phyloP scores from a whole-genome alignment of 192 early-diverging fungal genomes.

The Bifiguratus adelaidae region DNA sequence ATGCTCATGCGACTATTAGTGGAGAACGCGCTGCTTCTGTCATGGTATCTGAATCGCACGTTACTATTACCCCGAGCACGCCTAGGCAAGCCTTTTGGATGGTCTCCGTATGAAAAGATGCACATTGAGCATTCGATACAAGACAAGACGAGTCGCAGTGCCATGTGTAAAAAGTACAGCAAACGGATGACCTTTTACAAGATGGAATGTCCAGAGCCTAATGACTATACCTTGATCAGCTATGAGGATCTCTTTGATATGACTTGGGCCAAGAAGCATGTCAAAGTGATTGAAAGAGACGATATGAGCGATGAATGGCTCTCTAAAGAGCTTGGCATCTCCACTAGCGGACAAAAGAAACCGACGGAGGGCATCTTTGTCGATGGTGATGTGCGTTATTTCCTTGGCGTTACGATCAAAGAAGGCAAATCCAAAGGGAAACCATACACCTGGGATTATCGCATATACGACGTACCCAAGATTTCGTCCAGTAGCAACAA shows the following conservation, averaged over 20 bases:
- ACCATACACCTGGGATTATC: neutral
- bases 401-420: neutral
- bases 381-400: slow-evolving; percentile 20
- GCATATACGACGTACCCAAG: slow-evolving; percentile 13
- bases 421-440: neutral
- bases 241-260: slow-evolving; percentile 23
- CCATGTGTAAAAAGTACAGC: neutral
- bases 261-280: slow-evolving; percentile 16
- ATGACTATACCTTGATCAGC: slow-evolving; percentile 8
- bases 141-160: slow-evolving; percentile 4
- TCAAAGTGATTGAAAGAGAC: slow-evolving; percentile 12
- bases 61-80: slow-evolving; percentile 30
- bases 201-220: slow-evolving; percentile 10
- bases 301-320: slow-evolving; percentile 13
- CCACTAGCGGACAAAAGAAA: neutral
- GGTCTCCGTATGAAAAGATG: slow-evolving; percentile 11
- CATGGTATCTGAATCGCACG: slow-evolving; percentile 35
- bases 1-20: slow-evolving; percentile 5
- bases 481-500: slow-evolving; percentile 7
- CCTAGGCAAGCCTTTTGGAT: slow-evolving; percentile 26
- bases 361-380: slow-evolving; percentile 7
- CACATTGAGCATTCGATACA: slow-evolving; percentile 12
- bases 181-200: neutral
- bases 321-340: slow-evolving; percentile 6
- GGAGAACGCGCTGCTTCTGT: slow-evolving; percentile 35